A percentile compares a stretch with the other conserved stretches of the same genome.
These are phyloP conservation scores for Boletales sp. DNA, from an alignment of 768 basidiomycete genomes.

Conservation along the genomic window DNA sequence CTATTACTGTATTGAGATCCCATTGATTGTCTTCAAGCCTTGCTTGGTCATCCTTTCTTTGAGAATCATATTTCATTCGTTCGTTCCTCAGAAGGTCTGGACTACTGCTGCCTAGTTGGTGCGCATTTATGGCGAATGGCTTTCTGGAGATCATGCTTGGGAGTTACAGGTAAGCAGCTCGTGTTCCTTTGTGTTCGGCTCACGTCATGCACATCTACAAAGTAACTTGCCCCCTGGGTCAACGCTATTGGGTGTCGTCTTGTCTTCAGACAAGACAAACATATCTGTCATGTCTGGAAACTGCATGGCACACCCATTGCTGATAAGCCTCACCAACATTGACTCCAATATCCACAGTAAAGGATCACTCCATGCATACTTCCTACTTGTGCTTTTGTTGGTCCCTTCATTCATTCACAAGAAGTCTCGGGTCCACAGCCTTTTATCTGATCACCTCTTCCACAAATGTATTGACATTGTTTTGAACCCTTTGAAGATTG, in stretches of 20 bases:
- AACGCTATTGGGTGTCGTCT: neutral
- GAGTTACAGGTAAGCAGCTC: neutral
- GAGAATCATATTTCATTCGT: neutral
- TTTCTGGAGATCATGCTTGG: neutral
- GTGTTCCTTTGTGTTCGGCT: neutral
- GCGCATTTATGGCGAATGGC: neutral
- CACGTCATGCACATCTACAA: neutral
- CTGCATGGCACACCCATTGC: neutral
- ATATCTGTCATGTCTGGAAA: neutral
- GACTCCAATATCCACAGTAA: neutral
- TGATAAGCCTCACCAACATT: neutral
- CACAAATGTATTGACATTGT: neutral
- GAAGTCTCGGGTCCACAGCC: neutral
- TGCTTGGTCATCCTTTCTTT: conserved; percentile 2
- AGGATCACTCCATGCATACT: neutral
- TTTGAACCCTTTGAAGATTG: neutral
- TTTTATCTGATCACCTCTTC: neutral
- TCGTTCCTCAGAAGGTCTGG: conserved; percentile 1
- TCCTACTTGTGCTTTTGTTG: neutral
- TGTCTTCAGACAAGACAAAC: neutral
- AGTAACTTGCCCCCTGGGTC: neutral
- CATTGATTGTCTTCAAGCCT: neutral
- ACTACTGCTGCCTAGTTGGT: neutral
- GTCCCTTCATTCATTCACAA: neutral
- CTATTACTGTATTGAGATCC: neutral